These are phyloP conservation scores for Xylaria sp. DNA, from an alignment of 2,329 filamentous ascomycete genomes.

Conservation along the genomic window DNA sequence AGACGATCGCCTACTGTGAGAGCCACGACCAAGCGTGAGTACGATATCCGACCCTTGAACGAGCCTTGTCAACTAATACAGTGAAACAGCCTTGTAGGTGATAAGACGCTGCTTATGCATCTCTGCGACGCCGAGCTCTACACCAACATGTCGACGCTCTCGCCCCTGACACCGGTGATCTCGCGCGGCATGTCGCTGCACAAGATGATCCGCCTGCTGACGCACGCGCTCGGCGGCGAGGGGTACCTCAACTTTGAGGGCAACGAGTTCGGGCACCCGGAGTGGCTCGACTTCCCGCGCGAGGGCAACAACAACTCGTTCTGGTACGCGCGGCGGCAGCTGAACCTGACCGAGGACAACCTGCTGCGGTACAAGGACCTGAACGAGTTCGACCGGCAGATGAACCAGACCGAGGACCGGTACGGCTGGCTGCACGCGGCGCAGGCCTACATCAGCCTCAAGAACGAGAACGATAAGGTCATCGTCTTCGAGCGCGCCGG, in stretches of 20 bases:
- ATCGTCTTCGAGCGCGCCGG: conserved; percentile 94
- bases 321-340: conserved; percentile 90
- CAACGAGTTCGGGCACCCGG: conserved; percentile 97
- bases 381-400: conserved; percentile 89
- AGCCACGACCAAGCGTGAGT: conserved; percentile 96
- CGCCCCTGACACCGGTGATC: conserved; percentile 84
- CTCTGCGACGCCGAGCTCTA: conserved; percentile 97
- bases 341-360: conserved; percentile 86
- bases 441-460: conserved; percentile 91
- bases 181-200: conserved; percentile 89
- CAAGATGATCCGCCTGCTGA: conserved; percentile 96
- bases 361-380: conserved; percentile 88
- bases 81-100: conserved; percentile 77
- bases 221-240: conserved; percentile 88
- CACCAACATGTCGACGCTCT: conserved; percentile 90
- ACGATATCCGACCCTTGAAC: not conserved
- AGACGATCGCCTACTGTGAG: conserved; percentile 97
- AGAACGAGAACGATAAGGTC: conserved; percentile 92
- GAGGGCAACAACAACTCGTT: conserved; percentile 91
- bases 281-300: conserved; percentile 98
- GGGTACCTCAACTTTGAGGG: conserved; percentile 98
- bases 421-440: conserved; percentile 87
- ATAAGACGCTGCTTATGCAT: conserved; percentile 98
- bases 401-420: conserved; percentile 86
- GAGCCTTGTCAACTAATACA: conserved; percentile 23